Base-by-base conservation (phyloP, 1,284 basidiomycete genomes). In the Ustilago esculenta region DNA sequence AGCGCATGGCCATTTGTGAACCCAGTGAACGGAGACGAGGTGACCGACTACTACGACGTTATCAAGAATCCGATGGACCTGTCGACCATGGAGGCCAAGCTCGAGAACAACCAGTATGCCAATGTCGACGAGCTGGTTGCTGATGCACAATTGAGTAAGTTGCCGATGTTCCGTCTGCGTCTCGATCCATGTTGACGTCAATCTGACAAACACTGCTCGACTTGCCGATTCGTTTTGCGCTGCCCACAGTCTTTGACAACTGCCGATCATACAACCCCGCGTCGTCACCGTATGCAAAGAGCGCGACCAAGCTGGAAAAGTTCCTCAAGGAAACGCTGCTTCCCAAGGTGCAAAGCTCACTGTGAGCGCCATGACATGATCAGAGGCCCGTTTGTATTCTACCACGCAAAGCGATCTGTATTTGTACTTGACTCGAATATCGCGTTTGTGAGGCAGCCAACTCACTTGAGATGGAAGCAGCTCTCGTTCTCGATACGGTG, bases 11-110 rank as follows among this genome's bases (percentile, higher is more conserved):
- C 95, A 3, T 96, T 96, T 84, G 84, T 86, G 18, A 82, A 86
- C 34, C 92, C 94, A 12, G 94, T 98, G 46, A 90, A 91, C 77
- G 85, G 82, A 1, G 88, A 89, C 17, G 92, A 96, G 64, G 95
- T 96, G 20, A 82, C 86, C 5, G 95, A 97, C 81, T 98, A 98
- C 81, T 92, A 94, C 82, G 88, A 92, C 17, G 89, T 94, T 47
- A 90, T 98, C 82, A 90, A 89, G 76, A 85, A 90, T 53, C 95
- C 95, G 0, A 98, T 98, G 94, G 95, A 98, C 82, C 87, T 98
- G 58, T 86, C 86, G 49, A 96, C 92, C 2, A 97, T 98, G 89
- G 91, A 94, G 79, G 87, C 90, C 82, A 98, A 94, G 82, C 87
- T 98, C 24, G 91, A 94, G 57, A 90, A 87, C 44, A 86, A 86